These are phyloP conservation scores for Xanthoceras sorbifolium DNA, from an alignment of 345 rosid genomes.

Conservation along the genomic window DNA sequence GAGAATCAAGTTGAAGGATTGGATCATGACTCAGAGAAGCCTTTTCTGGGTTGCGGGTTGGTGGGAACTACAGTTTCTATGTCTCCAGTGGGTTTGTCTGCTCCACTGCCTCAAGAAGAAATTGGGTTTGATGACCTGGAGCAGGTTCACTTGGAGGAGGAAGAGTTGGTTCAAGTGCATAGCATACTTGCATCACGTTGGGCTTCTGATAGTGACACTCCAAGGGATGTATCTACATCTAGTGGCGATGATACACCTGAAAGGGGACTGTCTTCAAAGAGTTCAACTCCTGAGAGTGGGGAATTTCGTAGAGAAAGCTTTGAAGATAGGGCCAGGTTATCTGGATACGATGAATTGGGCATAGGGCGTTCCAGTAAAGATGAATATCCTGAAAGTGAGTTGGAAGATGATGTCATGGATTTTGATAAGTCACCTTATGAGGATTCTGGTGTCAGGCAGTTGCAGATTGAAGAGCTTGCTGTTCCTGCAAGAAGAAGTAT, in stretches of 20 bases:
- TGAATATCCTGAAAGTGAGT: conserved; percentile 35
- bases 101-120: conserved; percentile 16
- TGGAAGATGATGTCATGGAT: conserved; percentile 30
- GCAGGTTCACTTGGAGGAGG: conserved; percentile 43
- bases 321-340: conserved; percentile 29
- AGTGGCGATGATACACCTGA: conserved; percentile 30
- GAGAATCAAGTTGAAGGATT: conserved; percentile 15
- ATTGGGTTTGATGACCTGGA: conserved; percentile 30
- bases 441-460: conserved; percentile 24
- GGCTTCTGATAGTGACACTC: conserved; percentile 54
- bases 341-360: conserved; percentile 36
- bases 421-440: conserved; percentile 25
- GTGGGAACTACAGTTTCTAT: not conserved
- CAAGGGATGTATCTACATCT: conserved; percentile 18
- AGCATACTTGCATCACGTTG: conserved; percentile 61
- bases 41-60: not conserved
- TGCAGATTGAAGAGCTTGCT: conserved; percentile 34
- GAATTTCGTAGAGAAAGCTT: conserved; percentile 40
- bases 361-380: conserved; percentile 20
- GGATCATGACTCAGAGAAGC: conserved; percentile 26
- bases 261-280: conserved; percentile 23
- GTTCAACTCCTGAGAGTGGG: conserved; percentile 47
- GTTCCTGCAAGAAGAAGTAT: conserved; percentile 32
- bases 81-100: conserved; percentile 12
- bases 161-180: conserved; percentile 37